phyloP scores from a whole-genome alignment of 495 filamentous ascomycete genomes.

The Penicillium cataractarum region DNA sequence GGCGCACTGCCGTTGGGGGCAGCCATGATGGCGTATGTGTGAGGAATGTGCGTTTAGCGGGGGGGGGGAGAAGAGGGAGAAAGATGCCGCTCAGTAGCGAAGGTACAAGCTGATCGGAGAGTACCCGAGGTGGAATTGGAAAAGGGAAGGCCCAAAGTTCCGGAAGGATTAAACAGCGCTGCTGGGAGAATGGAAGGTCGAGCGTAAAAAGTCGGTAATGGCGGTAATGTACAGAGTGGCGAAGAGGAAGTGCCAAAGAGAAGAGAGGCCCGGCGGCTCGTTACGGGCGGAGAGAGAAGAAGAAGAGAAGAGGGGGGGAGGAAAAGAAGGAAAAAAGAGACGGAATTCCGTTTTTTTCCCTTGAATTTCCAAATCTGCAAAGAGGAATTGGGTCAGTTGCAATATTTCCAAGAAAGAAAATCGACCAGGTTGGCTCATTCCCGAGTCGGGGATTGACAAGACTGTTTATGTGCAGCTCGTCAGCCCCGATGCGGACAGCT shows the following conservation, averaged over 20 bases:
- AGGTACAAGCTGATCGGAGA: neutral
- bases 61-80: neutral
- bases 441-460: neutral
- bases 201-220: slow-evolving; percentile 16
- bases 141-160: neutral
- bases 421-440: too few relatives aligned
- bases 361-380: slow-evolving; percentile 7
- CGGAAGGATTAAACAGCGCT: slow-evolving; percentile 24
- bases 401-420: too few relatives aligned
- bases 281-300: slow-evolving; percentile 5
- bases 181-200: slow-evolving; percentile 13
- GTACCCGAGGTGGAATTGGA: slow-evolving; percentile 14
- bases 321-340: slow-evolving; percentile 19
- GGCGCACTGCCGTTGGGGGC: slow-evolving; percentile 39
- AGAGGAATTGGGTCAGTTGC: slow-evolving; percentile 9
- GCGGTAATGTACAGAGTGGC: slow-evolving; percentile 20
- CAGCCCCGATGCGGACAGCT: slow-evolving; percentile 17
- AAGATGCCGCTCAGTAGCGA: neutral
- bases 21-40: slow-evolving; percentile 34
- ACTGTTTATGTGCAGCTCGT: slow-evolving; percentile 3
- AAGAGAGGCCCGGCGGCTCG: slow-evolving; percentile 8
- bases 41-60: neutral
- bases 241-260: slow-evolving; percentile 15
- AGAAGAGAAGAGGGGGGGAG: slow-evolving; percentile 5
- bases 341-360: neutral